phyloP scores from a whole-genome alignment of 257 asterid species.

The Solanum clarkiae region DNA sequence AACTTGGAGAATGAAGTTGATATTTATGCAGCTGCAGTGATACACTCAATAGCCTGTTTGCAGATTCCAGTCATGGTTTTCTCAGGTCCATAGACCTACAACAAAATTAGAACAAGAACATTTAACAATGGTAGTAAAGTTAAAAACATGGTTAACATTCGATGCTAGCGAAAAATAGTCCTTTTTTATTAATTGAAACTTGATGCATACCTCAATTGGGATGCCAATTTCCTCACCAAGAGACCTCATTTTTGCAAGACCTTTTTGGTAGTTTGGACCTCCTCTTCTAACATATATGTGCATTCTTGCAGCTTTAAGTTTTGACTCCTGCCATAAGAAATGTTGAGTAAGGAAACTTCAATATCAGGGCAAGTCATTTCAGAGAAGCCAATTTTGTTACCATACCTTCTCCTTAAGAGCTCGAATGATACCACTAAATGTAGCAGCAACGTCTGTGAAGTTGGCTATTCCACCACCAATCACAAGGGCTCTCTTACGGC shows the following conservation, averaged over 20 bases:
- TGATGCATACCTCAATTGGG: constrained; percentile 65
- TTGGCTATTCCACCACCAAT: constrained; percentile 96
- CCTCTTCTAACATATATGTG: constrained; percentile 79
- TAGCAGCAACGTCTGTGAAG: constrained; percentile 92
- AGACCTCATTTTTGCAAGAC: constrained; percentile 80
- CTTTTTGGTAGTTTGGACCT: constrained; percentile 91
- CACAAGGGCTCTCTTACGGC: constrained; percentile 75
- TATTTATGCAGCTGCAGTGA: constrained; percentile 75
- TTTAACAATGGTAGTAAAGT: not conserved
- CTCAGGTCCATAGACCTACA: constrained; percentile 91
- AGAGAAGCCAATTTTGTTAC: not conserved
- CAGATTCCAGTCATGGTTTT: constrained; percentile 97
- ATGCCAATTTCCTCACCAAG: constrained; percentile 88
- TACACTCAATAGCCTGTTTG: constrained; percentile 94
- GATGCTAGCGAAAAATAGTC: not conserved
- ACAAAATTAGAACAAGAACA: not conserved
- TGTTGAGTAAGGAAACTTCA: not conserved
- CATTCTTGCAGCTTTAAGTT: constrained; percentile 93
- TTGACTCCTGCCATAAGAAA: constrained; percentile 46
- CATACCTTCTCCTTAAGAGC: constrained; percentile 84
- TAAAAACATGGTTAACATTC: not conserved
- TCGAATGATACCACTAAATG: constrained; percentile 82
- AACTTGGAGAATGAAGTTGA: not conserved
- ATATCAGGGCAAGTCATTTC: not conserved
- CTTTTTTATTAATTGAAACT: not conserved